phyloP scores from a whole-genome alignment of 2,329 filamentous ascomycete species.

The Parastagonospora avenae region DNA sequence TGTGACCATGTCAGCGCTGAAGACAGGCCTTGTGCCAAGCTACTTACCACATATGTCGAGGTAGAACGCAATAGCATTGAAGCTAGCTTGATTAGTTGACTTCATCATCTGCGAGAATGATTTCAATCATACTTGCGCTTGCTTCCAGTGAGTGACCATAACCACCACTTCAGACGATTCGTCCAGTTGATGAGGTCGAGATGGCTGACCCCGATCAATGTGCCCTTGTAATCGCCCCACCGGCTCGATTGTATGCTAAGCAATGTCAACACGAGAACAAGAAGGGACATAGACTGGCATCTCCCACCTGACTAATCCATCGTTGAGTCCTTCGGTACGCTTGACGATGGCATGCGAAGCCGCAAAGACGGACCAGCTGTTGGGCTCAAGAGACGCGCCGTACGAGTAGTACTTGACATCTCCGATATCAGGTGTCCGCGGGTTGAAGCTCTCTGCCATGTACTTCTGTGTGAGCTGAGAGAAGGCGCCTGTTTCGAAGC shows the following conservation, averaged over 20 bases:
- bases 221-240: conserved; percentile 69
- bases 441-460: conserved; percentile 65
- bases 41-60: conserved; percentile 66
- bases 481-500: conserved; percentile 65
- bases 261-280: background rate
- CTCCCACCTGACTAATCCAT: conserved; percentile 63
- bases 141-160: conserved; percentile 61
- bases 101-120: too few species aligned
- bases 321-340: conserved; percentile 63
- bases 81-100: conserved; percentile 49
- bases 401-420: conserved; percentile 67
- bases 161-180: conserved; percentile 64
- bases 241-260: conserved; percentile 60
- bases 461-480: conserved; percentile 65
- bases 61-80: conserved; percentile 69
- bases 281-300: background rate
- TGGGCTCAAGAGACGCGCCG: conserved; percentile 62
- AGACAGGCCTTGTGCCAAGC: background rate
- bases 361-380: conserved; percentile 62
- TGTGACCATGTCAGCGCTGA: conserved; percentile 9
- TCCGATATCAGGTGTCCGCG: conserved; percentile 60
- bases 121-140: conserved; percentile 54
- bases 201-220: conserved; percentile 66
- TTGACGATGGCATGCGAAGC: conserved; percentile 61
- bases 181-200: conserved; percentile 71